phyloP scores from a whole-genome alignment of 192 early-diverging fungal genomes.

The Mortierella hygrophila region DNA sequence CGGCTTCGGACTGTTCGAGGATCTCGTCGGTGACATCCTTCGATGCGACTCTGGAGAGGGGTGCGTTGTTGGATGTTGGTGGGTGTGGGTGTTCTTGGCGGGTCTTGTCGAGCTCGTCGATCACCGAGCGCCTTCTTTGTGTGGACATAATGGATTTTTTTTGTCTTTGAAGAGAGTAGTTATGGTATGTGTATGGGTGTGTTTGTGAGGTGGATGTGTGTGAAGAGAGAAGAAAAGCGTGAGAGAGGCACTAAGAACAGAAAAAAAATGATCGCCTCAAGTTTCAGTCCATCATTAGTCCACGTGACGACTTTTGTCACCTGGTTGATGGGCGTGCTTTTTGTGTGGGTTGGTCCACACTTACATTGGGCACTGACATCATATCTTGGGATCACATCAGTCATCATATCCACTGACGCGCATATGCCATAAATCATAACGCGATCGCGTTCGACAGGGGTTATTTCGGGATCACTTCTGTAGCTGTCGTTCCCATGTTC shows the following conservation, averaged over 20 bases:
- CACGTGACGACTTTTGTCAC: background rate
- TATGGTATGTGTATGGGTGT: background rate
- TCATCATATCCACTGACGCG: background rate
- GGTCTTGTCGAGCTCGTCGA: constrained; percentile 37
- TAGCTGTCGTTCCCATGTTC: too few relatives aligned
- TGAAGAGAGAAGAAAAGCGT: background rate
- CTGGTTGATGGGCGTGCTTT: background rate
- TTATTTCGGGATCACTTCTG: too few relatives aligned
- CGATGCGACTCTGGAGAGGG: background rate
- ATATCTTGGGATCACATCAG: background rate
- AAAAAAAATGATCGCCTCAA: constrained; percentile 3
- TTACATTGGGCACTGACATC: background rate
- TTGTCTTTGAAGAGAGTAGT: too few relatives aligned
- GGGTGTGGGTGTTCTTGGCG: constrained; percentile 26
- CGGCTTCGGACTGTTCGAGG: constrained; percentile 22
- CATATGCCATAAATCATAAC: too few relatives aligned
- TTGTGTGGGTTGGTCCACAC: too few relatives aligned
- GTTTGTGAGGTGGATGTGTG: background rate
- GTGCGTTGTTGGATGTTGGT: background rate
- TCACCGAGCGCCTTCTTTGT: constrained; percentile 10
- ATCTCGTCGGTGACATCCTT: constrained; percentile 32
- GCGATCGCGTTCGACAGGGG: too few relatives aligned
- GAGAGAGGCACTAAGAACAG: background rate
- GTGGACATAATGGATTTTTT: background rate
- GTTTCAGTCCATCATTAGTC: background rate